A percentile compares a stretch with the other conserved stretches of the same genome.
Conservation (phyloP, 1,284 basidiomycete genomes). For the Boletus sp. region DNA sequence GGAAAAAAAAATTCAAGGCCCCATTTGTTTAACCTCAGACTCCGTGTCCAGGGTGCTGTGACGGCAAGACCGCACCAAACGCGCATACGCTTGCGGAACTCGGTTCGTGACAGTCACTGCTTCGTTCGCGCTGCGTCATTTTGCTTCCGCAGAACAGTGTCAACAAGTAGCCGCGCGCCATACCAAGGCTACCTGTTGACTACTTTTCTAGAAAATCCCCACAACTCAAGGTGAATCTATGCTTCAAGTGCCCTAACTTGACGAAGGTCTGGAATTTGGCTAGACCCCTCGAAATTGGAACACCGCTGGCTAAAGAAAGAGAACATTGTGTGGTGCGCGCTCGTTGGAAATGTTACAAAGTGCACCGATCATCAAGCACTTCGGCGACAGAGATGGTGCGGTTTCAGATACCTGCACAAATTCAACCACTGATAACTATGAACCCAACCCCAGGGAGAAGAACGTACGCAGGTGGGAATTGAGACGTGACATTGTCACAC, state of each 20-base stretch:
- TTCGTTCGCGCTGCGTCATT: conserved; percentile 9
- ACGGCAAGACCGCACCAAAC: conserved; percentile 31
- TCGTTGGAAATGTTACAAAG: neutral
- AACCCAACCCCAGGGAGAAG: neutral
- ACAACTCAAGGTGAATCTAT: conserved; percentile 7
- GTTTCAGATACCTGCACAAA: neutral
- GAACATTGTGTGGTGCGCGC: neutral
- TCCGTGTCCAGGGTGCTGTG: conserved; percentile 22
- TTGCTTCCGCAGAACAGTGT: conserved; percentile 20
- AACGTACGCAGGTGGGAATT: conserved; percentile 20
- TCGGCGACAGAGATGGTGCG: conserved; percentile 5
- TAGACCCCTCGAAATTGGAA: conserved; percentile 15
- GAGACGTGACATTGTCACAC: conserved; percentile 26
- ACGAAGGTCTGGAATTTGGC: conserved; percentile 4
- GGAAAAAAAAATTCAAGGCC: conserved; percentile 3
- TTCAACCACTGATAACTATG: conserved; percentile 1
- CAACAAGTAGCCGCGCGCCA: conserved; percentile 1
- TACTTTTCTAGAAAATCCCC: neutral
- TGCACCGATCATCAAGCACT: neutral
- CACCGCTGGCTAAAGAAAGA: conserved; percentile 4
- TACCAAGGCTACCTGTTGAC: neutral
- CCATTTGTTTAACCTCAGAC: conserved; percentile 20
- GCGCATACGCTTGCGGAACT: conserved; percentile 19
- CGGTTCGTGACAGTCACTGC: conserved; percentile 17
- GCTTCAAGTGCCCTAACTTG: neutral